Conservation (phyloP, 148 eudicot genomes). For the Arbutus unedo region DNA sequence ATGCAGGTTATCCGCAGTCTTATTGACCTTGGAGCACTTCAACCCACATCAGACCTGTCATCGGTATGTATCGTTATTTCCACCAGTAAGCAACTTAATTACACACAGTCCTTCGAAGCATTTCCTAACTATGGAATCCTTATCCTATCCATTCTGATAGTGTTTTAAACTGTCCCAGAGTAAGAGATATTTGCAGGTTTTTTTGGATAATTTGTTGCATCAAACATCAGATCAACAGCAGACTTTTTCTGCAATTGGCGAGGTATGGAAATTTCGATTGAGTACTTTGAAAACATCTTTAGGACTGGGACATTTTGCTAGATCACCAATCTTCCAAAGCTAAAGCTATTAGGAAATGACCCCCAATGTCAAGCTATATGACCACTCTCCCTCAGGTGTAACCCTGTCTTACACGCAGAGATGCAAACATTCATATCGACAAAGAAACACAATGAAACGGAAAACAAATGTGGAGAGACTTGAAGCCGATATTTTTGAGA, state of each 20-base stretch:
- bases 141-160: constrained; percentile 5
- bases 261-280: not conserved
- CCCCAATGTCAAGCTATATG: not conserved
- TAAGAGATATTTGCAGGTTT: not conserved
- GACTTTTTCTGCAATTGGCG: not conserved
- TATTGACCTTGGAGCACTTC: constrained; percentile 95
- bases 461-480: not conserved
- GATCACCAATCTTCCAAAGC: not conserved
- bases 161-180: not conserved
- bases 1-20: constrained; percentile 74
- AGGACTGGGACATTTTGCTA: not conserved
- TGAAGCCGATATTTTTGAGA: not conserved
- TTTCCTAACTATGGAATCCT: not conserved
- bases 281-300: not conserved
- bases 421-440: not conserved
- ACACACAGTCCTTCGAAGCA: not conserved
- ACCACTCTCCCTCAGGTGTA: not conserved
- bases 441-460: not conserved
- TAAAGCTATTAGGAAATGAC: too few relatives aligned
- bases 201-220: not conserved
- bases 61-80: constrained; percentile 45
- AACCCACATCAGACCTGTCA: constrained; percentile 92
- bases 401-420: not conserved
- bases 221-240: not conserved
- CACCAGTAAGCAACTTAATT: constrained; percentile 9